Base-by-base conservation (phyloP, 495 filamentous ascomycete species). In the Talaromyces thailandensis region DNA sequence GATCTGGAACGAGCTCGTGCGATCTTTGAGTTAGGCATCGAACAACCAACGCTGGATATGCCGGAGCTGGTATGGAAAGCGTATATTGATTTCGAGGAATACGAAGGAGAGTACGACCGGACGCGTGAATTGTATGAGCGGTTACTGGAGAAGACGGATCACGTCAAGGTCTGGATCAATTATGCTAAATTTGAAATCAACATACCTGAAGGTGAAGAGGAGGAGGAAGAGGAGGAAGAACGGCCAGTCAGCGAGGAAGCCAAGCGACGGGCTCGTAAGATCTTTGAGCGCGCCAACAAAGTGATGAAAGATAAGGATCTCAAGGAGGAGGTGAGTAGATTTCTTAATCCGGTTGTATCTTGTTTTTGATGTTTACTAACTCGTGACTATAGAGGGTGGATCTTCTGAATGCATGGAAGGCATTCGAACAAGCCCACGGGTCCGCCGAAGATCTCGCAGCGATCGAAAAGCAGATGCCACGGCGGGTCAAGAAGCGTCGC, bases 81-180 rank as follows among this genome's bases (percentile, higher is more conserved):
- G 2, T 98, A 96, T 70, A 97, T 98, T 68, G 93, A 98, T 75
- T 98, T 98, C 68, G 95, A 98, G 74, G 93, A 96, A 69, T 89
- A 95, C 64, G 88, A 93, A 70, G 88, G 87, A 60, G 91, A 97
- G 72, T 96, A 91, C 74, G 92, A 90, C 31, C 80, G 84, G 32
- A 87, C 91, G 2, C 81, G 94, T 52, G 71, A 77, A n/a, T 76
- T 98, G 57, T 98, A 98, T 76, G 94, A 98, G 76, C 84, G 94
- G 25, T 79, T 98, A 24, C 81, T 98, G 37, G 77, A 90, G 70
- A 96, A 93, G 85, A 96, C 95, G 18, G 88, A 91, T 70, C 95
- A 98, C 69, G 91, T 96, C 79, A 97, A 97, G 81, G 94, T 98
- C 58, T 98, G 94, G 94, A 96, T 92, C 77, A 89, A 86, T 70